These are phyloP conservation scores for Ophiostoma novo-ulmi DNA, from an alignment of 2,329 filamentous ascomycete species.

Conservation along the genomic window DNA sequence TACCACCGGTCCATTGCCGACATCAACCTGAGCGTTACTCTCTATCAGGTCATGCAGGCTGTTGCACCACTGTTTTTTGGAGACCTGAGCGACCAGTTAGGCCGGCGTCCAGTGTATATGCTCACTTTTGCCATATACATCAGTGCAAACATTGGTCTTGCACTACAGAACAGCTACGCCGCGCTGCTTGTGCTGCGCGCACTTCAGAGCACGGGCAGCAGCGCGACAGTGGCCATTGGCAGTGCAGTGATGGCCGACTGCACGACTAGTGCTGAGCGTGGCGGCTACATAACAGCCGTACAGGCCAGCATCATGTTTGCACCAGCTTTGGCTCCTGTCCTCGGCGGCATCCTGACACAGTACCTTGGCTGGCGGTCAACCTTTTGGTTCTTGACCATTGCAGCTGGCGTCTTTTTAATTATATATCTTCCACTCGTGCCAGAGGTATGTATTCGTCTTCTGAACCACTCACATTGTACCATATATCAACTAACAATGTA, in stretches of 20 bases:
- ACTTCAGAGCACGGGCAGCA: conserved; percentile 49
- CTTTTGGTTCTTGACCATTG: conserved; percentile 54
- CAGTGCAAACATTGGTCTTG: conserved; percentile 43
- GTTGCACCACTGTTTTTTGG: conserved; percentile 48
- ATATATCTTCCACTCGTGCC: conserved; percentile 31
- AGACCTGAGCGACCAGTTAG: conserved; percentile 46
- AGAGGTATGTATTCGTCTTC: conserved; percentile 13
- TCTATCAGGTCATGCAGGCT: conserved; percentile 49
- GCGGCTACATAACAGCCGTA: conserved; percentile 48
- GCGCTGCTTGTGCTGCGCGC: conserved; percentile 46
- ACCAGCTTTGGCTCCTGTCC: conserved; percentile 42
- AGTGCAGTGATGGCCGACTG: conserved; percentile 46
- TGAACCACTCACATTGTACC: no score
- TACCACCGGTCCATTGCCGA: conserved; percentile 34
- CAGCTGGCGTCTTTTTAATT: conserved; percentile 35
- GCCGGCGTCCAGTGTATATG: conserved; percentile 46
- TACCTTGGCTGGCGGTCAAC: conserved; percentile 50
- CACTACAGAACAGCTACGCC: conserved; percentile 39
- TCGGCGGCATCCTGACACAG: conserved; percentile 49
- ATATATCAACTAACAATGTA: neutral
- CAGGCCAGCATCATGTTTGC: conserved; percentile 42
- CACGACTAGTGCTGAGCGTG: conserved; percentile 51
- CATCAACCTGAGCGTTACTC: conserved; percentile 41
- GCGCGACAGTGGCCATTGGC: conserved; percentile 50
- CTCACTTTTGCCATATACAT: conserved; percentile 44